These are phyloP conservation scores for Gnomoniopsis sp. DNA, from an alignment of 2,329 filamentous ascomycete genomes.

Conservation along the genomic window DNA sequence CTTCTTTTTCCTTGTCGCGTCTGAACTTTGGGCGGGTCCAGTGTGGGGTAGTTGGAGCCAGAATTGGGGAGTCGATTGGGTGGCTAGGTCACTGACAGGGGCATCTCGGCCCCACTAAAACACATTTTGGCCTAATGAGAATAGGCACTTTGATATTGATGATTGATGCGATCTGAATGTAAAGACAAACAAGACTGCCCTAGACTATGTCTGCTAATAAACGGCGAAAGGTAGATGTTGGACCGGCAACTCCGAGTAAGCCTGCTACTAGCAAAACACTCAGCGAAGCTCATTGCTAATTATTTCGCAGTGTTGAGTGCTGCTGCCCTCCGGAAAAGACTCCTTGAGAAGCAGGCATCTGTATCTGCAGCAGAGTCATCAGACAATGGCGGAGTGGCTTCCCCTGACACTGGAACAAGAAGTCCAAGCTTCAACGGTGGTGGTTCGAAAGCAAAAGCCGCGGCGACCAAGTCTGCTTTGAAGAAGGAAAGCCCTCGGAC, in stretches of 20 bases:
- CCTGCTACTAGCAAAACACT: neutral
- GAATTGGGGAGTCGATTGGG: conserved; percentile 21
- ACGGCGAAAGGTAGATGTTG: conserved; percentile 38
- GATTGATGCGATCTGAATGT: neutral
- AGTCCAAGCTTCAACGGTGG: neutral
- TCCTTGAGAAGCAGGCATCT: conserved; percentile 27
- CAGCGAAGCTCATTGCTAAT: conserved; percentile 10
- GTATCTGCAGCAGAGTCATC: neutral
- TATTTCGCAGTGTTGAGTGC: conserved; percentile 37
- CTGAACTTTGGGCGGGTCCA: conserved; percentile 13
- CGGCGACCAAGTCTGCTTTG: neutral
- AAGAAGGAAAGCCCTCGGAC: neutral
- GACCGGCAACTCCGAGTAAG: conserved; percentile 33
- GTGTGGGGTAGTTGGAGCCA: conserved; percentile 12
- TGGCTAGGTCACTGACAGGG: conserved; percentile 9
- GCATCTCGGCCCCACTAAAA: neutral
- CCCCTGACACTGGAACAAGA: neutral
- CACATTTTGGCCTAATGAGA: neutral
- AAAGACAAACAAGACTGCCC: neutral
- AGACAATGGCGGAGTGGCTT: neutral
- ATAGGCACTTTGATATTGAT: neutral
- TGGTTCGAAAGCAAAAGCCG: neutral
- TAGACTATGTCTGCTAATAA: conserved; percentile 27
- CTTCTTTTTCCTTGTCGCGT: conserved; percentile 17
- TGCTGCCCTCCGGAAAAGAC: conserved; percentile 39